A percentile compares a stretch with the other conserved stretches of the same genome.
Evolutionary conservation across 345 rosid species (phyloP).

Genomic region (Aegle marmelos): DNA sequence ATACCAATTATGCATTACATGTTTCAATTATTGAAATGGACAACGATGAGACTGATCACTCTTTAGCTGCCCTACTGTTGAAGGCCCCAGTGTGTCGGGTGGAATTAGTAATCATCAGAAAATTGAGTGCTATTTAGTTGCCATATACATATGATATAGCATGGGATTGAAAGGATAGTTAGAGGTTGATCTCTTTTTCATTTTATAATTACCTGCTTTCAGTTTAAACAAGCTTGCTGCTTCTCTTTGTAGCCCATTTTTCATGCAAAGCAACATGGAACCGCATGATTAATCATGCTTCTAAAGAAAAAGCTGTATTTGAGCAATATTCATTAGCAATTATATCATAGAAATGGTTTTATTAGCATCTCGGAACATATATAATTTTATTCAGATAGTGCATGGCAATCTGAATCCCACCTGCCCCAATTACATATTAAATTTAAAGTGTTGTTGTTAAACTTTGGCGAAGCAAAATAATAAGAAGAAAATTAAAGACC

Average conservation of each 20-base stretch:
- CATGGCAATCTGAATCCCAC: constrained; percentile 1
- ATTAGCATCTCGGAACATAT: background rate
- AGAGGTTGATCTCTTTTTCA: background rate
- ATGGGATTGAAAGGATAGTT: background rate
- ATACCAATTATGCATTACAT: background rate
- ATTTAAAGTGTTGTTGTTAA: background rate
- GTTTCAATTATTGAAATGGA: constrained; percentile 31
- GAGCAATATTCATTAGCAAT: background rate
- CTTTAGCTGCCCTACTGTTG: constrained; percentile 13
- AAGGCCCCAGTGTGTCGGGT: constrained; percentile 20
- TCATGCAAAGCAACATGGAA: constrained; percentile 23
- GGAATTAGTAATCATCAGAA: background rate
- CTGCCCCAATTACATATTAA: background rate
- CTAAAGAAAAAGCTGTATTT: background rate
- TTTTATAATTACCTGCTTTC: background rate
- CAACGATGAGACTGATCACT: constrained; percentile 12
- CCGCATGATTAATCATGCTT: constrained; percentile 14
- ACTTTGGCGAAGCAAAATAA: background rate
- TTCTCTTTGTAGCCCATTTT: constrained; percentile 20
- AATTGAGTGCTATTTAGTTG: constrained; percentile 14
- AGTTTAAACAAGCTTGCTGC: background rate
- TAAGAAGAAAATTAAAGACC: background rate
- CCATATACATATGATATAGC: background rate
- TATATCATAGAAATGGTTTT: background rate
- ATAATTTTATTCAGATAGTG: background rate